Evolutionary conservation across 1,284 basidiomycete species (phyloP), one percentile per base, ranked within the genome.

Genomic region (Heterobasidion irregulare): DNA sequence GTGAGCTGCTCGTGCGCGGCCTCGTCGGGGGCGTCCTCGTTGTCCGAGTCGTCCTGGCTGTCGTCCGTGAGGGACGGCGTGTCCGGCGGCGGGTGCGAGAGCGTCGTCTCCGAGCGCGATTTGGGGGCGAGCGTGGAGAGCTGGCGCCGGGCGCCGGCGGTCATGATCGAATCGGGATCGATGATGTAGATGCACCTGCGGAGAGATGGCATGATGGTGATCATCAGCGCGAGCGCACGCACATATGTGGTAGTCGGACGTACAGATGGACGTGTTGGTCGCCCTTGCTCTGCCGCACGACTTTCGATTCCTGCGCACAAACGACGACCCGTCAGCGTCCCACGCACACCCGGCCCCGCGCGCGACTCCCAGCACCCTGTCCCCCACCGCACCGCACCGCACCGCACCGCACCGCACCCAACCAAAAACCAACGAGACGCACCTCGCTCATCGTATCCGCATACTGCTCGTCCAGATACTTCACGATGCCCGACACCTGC

Each of bases 191-290:
- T 86, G 66, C 85, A 89, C 54, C 87, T 88, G 56, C 13, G 51
- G 55, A 44, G 46, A 45, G 48, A 34, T 47, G 48, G 49, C 35
- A 13, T 47, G 53, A 19, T 53, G 46, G 32, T 15, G 50, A 47
- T 12, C 35, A 50, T n/a, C 19, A 18, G 38, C 26, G n/a, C 33
- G 47, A 32, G 9, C 6, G 18, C 8, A 36, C 16, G 2, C n/a
- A n/a, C 9, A 16, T 12, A 34, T 18, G 60, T 13, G 50, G 48
- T 19, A 50, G n/a, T 43, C 43, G 19, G n/a, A 69, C 86, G 69
- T 65, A 92, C 87, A 92, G 69, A 70, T 92, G 86, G 64, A 92
- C 82, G 64, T 91, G 87, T 64, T 89, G 83, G 69, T 92, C 89
- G 55, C 86, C 89, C 70, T 86, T 90, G 71, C 80, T 89, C 65